A percentile compares a stretch with the other conserved stretches of the same genome.
Conservation (phyloP, 2,329 filamentous ascomycete genomes). For the Fusarium kyushuense region DNA sequence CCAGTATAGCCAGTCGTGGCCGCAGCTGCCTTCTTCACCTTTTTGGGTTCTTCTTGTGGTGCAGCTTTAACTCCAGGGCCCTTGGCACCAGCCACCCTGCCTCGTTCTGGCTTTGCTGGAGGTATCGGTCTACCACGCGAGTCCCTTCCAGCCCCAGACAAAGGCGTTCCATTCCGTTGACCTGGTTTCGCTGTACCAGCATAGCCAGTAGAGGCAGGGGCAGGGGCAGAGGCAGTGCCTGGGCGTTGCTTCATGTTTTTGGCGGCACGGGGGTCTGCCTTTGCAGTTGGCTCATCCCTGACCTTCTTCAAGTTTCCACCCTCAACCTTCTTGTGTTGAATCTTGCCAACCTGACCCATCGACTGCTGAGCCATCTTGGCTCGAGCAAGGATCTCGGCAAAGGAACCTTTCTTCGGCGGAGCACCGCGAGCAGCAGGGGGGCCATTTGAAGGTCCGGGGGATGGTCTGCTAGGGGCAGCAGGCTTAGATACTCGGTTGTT, state of each 20-base stretch:
- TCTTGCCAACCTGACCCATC: conserved; percentile 74
- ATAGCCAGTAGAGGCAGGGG: conserved; percentile 44
- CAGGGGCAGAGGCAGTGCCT: neutral
- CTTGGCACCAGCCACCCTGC: conserved; percentile 42
- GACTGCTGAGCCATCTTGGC: conserved; percentile 74
- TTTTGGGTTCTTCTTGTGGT: conserved; percentile 61
- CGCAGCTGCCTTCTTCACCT: conserved; percentile 69
- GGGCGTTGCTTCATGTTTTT: conserved; percentile 41
- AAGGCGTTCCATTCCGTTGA: conserved; percentile 42
- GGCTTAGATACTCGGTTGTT: conserved; percentile 45
- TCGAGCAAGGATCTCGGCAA: conserved; percentile 78
- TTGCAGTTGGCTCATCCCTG: conserved; percentile 58
- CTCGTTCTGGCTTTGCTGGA: conserved; percentile 35
- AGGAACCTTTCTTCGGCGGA: conserved; percentile 79
- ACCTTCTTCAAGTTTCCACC: conserved; percentile 64
- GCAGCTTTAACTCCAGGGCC: conserved; percentile 29
- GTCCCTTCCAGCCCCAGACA: conserved; percentile 44
- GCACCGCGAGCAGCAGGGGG: conserved; percentile 58
- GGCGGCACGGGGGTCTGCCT: conserved; percentile 36
- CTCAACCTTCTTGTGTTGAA: conserved; percentile 80
- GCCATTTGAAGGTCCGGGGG: conserved; percentile 51
- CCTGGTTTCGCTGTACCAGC: conserved; percentile 50
- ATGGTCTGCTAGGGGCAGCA: conserved; percentile 39
- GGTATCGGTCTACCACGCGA: conserved; percentile 38
- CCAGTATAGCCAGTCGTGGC: conserved; percentile 75